Conservation (phyloP, 1,284 basidiomycete species). For the Rhizoctonia solani region DNA sequence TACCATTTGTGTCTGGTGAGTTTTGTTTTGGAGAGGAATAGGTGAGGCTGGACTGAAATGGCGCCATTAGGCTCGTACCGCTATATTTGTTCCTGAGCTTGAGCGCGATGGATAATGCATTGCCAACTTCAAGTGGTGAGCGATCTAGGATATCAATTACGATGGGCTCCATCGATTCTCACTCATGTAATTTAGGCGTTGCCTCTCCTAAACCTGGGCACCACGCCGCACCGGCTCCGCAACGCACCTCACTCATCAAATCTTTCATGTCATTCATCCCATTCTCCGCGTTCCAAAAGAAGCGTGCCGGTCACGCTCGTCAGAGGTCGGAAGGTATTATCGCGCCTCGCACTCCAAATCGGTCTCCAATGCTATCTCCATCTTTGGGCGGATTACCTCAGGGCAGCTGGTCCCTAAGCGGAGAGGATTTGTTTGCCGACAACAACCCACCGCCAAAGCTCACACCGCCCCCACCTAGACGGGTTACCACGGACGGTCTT, state of each 20-base stretch:
- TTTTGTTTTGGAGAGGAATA: constrained; percentile 62
- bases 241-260: constrained; percentile 64
- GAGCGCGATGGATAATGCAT: constrained; percentile 92
- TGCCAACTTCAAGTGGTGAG: constrained; percentile 57
- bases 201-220: constrained; percentile 19
- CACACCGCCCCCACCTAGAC: constrained; percentile 12
- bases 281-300: constrained; percentile 44
- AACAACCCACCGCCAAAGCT: constrained; percentile 9
- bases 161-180: constrained; percentile 1
- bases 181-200: constrained; percentile 7
- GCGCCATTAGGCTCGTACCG: constrained; percentile 43
- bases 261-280: constrained; percentile 56
- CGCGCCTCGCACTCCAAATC: constrained; percentile 54
- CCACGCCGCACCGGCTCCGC: constrained; percentile 6
- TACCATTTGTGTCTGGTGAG: constrained; percentile 89
- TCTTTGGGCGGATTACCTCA: constrained; percentile 12
- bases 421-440: constrained; percentile 11
- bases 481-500: constrained; percentile 20
- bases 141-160: background rate
- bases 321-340: constrained; percentile 61
- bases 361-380: constrained; percentile 38
- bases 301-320: constrained; percentile 40
- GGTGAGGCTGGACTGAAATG: background rate
- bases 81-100: constrained; percentile 70
- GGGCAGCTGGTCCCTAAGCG: constrained; percentile 24